Conservation (phyloP, 495 filamentous ascomycete species). For the Baudoinia panamericana region DNA sequence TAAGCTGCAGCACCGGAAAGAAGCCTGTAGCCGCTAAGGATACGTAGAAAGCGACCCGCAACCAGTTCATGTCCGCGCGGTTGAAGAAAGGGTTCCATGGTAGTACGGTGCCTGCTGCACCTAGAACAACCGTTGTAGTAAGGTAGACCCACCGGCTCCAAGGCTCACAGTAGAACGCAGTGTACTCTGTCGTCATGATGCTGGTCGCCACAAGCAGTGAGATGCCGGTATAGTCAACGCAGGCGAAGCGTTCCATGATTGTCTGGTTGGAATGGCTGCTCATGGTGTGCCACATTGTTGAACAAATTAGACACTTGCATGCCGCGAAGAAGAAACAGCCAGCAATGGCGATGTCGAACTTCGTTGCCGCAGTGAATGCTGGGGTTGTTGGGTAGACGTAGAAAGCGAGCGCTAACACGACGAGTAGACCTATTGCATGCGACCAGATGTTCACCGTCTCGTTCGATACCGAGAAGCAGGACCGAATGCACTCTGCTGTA, state of each 20-base stretch:
- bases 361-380: constrained; percentile 77
- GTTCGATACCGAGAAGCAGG: constrained; percentile 70
- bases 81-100: constrained; percentile 98
- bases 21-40: constrained; percentile 82
- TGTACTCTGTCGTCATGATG: constrained; percentile 97
- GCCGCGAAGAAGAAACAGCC: constrained; percentile 95
- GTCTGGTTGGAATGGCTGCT: constrained; percentile 81
- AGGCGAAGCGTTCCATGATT: constrained; percentile 89
- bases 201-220: constrained; percentile 90
- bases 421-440: constrained; percentile 71
- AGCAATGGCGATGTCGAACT: constrained; percentile 74
- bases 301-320: constrained; percentile 90
- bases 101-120: constrained; percentile 76
- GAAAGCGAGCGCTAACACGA: constrained; percentile 82
- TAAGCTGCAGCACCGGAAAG: constrained; percentile 73
- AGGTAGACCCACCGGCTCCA: constrained; percentile 80
- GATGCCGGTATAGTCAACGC: constrained; percentile 97
- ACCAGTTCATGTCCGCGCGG: constrained; percentile 79
- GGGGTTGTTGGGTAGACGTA: constrained; percentile 85
- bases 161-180: constrained; percentile 96
- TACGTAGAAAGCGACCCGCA: constrained; percentile 83
- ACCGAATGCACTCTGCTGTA: constrained; percentile 73
- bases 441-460: constrained; percentile 98
- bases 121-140: constrained; percentile 62
- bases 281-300: constrained; percentile 96